phyloP scores from a whole-genome alignment of 345 rosid genomes.

The Hypericum perforatum region DNA sequence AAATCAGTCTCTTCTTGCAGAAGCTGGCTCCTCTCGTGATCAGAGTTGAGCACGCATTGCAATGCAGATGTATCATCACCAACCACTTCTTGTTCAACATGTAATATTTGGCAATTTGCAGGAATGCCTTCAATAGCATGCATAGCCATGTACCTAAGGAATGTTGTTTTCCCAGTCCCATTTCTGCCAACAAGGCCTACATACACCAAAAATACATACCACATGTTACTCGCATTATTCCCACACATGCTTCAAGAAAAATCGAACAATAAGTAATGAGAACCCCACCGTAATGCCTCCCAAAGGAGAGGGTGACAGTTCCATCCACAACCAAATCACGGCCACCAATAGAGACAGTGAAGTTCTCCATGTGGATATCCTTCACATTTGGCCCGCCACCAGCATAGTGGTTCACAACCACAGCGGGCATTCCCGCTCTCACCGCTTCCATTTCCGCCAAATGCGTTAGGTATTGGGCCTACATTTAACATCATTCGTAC shows the following conservation, averaged over 20 bases:
- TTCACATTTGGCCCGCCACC: conserved; percentile 63
- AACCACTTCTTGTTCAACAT: conserved; percentile 94
- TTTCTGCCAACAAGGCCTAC: conserved; percentile 96
- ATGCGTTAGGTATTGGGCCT: conserved; percentile 88
- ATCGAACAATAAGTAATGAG: conserved; percentile 2
- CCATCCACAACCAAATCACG: conserved; percentile 97
- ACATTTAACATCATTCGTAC: conserved; percentile 12
- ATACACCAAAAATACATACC: conserved; percentile 9
- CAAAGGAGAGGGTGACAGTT: conserved; percentile 72
- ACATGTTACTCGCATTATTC: not conserved
- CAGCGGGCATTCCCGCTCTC: conserved; percentile 89
- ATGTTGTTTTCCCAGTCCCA: conserved; percentile 97
- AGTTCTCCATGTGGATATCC: conserved; percentile 92
- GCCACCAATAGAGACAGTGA: conserved; percentile 88
- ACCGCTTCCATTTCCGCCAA: conserved; percentile 95
- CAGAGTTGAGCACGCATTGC: conserved; percentile 91
- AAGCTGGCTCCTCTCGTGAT: conserved; percentile 78
- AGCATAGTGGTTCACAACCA: conserved; percentile 65
- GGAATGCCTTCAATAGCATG: conserved; percentile 98
- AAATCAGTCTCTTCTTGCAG: conserved; percentile 69
- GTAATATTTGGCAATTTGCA: conserved; percentile 87
- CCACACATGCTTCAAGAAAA: not conserved
- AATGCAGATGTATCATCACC: conserved; percentile 85
- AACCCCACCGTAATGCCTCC: conserved; percentile 90
- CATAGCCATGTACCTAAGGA: conserved; percentile 94